phyloP scores from a whole-genome alignment of 352 stramenopile genomes.

The Phytophthora pisi region DNA sequence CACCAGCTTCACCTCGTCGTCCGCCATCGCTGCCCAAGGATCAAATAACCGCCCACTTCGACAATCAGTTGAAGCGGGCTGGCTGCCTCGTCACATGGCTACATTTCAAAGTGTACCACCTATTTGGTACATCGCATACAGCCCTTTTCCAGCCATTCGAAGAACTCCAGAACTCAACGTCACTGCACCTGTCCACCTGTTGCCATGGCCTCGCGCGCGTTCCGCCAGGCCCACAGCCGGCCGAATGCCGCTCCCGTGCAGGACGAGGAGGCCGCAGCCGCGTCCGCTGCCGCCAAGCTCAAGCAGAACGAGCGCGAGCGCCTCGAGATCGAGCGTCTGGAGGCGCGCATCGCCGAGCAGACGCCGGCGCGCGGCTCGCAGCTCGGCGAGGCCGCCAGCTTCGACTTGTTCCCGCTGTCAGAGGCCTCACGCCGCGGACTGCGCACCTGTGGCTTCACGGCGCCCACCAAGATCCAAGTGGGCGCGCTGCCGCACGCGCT shows the following conservation, averaged over 20 bases:
- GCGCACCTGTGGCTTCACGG: constrained; percentile 79
- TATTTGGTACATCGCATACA: background rate
- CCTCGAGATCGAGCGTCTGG: constrained; percentile 71
- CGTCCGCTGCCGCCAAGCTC: constrained; percentile 44
- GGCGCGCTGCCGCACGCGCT: constrained; percentile 88
- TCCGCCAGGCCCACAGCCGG: constrained; percentile 34
- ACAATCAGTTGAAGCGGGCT: constrained; percentile 20
- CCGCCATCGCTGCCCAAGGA: constrained; percentile 2
- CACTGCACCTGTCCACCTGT: background rate
- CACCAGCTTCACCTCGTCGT: constrained; percentile 43
- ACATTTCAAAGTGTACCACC: constrained; percentile 6
- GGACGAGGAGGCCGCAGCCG: constrained; percentile 21
- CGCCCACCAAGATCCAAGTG: constrained; percentile 91
- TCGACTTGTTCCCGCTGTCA: constrained; percentile 87
- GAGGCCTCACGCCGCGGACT: constrained; percentile 75
- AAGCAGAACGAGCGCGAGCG: constrained; percentile 81
- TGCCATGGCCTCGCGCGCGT: constrained; percentile 40
- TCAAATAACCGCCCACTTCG: constrained; percentile 1
- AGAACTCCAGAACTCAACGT: constrained; percentile 8
- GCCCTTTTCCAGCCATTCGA: constrained; percentile 30
- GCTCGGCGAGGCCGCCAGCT: constrained; percentile 72
- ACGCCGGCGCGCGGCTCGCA: constrained; percentile 83
- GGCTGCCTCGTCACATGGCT: constrained; percentile 35
- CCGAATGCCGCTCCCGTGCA: constrained; percentile 12
- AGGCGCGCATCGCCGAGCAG: constrained; percentile 66